Evolutionary conservation across 1,284 basidiomycete genomes (phyloP), one percentile per base, ranked within the genome.

Genomic region (Sparassis latifolia): DNA sequence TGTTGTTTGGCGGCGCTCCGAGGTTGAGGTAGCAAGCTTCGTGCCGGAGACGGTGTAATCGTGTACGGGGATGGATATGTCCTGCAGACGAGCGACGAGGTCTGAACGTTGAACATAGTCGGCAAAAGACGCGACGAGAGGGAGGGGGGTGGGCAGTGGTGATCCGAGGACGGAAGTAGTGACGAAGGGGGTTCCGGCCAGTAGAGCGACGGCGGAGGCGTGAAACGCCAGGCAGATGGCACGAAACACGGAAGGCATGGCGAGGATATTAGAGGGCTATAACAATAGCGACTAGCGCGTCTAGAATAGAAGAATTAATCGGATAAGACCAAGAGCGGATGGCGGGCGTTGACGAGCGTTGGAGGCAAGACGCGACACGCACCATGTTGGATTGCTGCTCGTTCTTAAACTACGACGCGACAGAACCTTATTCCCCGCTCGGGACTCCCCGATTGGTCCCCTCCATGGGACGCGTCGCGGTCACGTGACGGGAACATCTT

Each of bases 161-260:
- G 53, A 63, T 52, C 54, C 66, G 52, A 52, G 62, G 37, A 57
- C 64, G 44, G 49, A 42, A 10, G 56, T 50, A 29, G 57, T 49
- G 28, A 49, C 44, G 30, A 54, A 33, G 31, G 54, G 39, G 20
- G 53, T 62, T 50, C 65, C 58, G 44, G 62, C 52, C 38, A 62
- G 52, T 39, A 69, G 61, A 48, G 71, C 59, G 53, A 79, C 58
- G 50, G 63, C 67, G 54, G 68, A 60, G 35, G 69, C 66, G 57
- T 76, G 64, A 47, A 74, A 59, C 53, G 68, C 68, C 55, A 69
- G 50, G 49, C 71, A 59, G 61, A 73, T 56, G 58, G 62, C 57
- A 47, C 64, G 68, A 53, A 64, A 60, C 57, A 72, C 53, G 48
- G 65, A 69, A 56, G 67, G 67, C 75, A 75, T 73, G 56, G 50